phyloP scores from a whole-genome alignment of 768 basidiomycete species.

The Agaricus subrufescens region DNA sequence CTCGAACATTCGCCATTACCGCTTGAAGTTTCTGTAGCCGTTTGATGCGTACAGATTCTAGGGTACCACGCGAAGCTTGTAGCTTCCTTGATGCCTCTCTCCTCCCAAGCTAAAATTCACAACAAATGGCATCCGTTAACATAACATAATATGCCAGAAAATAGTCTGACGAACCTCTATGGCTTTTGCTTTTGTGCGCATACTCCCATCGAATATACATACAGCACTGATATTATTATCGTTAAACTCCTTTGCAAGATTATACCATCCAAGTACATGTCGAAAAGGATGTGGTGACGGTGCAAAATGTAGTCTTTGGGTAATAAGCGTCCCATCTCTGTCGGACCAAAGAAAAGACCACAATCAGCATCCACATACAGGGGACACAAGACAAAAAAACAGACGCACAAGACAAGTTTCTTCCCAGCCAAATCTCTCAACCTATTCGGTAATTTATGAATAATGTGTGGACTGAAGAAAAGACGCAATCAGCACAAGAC shows the following conservation, averaged over 20 bases:
- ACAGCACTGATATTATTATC: conserved; percentile 53
- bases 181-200: conserved; percentile 63
- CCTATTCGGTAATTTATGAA: conserved; percentile 60
- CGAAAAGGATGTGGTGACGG: conserved; percentile 57
- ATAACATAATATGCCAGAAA: background rate
- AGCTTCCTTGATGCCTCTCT: conserved; percentile 4
- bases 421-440: conserved; percentile 58
- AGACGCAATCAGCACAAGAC: background rate
- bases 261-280: conserved; percentile 79
- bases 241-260: conserved; percentile 57
- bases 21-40: conserved; percentile 9
- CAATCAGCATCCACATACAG: background rate
- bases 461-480: conserved; percentile 52
- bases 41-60: conserved; percentile 8
- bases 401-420: conserved; percentile 66
- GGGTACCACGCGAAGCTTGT: conserved; percentile 4
- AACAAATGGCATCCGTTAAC: background rate
- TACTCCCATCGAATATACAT: conserved; percentile 78
- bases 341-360: conserved; percentile 3
- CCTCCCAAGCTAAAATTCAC: background rate
- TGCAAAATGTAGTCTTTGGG: conserved; percentile 76
- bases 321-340: conserved; percentile 85
- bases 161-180: conserved; percentile 47
- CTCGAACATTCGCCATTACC: conserved; percentile 3
- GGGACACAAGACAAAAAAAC: conserved; percentile 2